Evolutionary conservation across 192 early-diverging fungal species (phyloP).

Genomic region (Spizellomyces sp.): DNA sequence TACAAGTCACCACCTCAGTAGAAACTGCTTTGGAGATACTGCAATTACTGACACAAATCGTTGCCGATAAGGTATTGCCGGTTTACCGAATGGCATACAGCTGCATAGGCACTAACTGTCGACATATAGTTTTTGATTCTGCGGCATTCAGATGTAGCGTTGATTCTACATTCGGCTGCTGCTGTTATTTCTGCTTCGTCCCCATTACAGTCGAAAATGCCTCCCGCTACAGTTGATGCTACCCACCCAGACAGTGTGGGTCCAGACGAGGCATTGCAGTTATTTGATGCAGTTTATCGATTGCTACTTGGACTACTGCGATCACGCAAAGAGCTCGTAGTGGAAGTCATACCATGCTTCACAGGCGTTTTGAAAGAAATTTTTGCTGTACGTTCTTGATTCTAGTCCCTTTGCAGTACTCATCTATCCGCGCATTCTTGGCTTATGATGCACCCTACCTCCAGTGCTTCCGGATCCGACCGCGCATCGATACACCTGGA

Average conservation of each 20-base stretch:
- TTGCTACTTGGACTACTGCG: conserved; percentile 53
- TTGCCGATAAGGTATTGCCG: conserved; percentile 15
- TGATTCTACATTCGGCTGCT: too few relatives aligned
- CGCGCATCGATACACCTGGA: neutral
- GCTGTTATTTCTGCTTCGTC: too few relatives aligned
- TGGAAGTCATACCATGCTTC: conserved; percentile 54
- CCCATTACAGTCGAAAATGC: too few relatives aligned
- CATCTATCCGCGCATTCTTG: too few relatives aligned
- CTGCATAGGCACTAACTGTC: too few relatives aligned
- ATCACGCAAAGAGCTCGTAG: conserved; percentile 52
- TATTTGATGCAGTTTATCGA: conserved; percentile 55
- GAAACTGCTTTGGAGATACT: conserved; percentile 7
- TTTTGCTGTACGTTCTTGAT: conserved; percentile 28
- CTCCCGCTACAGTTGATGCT: too few relatives aligned
- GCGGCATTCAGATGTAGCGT: too few relatives aligned
- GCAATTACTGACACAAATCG: neutral
- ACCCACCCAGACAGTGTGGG: too few relatives aligned
- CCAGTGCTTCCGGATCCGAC: conserved; percentile 46
- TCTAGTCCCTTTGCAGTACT: too few relatives aligned
- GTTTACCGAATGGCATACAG: neutral
- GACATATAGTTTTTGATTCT: too few relatives aligned
- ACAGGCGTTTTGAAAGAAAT: conserved; percentile 53
- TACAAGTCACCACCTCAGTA: conserved; percentile 14
- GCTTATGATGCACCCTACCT: too few relatives aligned
- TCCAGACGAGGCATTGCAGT: neutral